Percentiles rank a stretch among this genome's conserved stretches.
Evolutionary conservation across 306 rosid species (phyloP).

Genomic region (Malus asiatica): DNA sequence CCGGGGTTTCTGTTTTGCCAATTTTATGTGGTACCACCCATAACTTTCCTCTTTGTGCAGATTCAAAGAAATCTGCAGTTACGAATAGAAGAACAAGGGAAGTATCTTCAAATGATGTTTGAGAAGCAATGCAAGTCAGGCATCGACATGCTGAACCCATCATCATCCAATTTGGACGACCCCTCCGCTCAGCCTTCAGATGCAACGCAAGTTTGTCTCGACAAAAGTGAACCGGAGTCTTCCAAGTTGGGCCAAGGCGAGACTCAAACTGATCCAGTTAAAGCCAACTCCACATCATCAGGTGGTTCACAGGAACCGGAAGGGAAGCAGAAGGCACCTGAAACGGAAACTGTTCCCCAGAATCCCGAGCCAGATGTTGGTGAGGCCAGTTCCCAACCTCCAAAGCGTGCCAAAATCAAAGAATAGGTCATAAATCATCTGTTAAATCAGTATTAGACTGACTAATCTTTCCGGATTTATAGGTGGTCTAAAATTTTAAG

Average conservation of each 20-base stretch:
- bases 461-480: constrained; percentile 23
- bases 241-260: constrained; percentile 30
- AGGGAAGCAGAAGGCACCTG: constrained; percentile 35
- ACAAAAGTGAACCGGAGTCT: constrained; percentile 44
- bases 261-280: constrained; percentile 25
- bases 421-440: constrained; percentile 31
- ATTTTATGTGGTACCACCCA: neutral
- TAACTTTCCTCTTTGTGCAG: constrained; percentile 21
- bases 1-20: neutral
- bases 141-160: constrained; percentile 23
- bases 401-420: constrained; percentile 59
- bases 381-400: constrained; percentile 34
- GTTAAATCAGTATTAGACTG: constrained; percentile 43
- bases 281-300: constrained; percentile 21
- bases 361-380: constrained; percentile 29
- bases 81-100: constrained; percentile 98
- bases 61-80: constrained; percentile 93
- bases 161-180: constrained; percentile 33
- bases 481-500: constrained; percentile 5
- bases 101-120: constrained; percentile 89
- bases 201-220: constrained; percentile 32
- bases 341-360: constrained; percentile 24
- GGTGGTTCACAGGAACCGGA: constrained; percentile 22
- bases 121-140: constrained; percentile 68
- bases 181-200: constrained; percentile 40